A percentile compares a stretch with the other conserved stretches of the same genome.
These are phyloP conservation scores for Wickerhamomyces sp. DNA, from an alignment of 1,139 yeast species.

Conservation along the genomic window DNA sequence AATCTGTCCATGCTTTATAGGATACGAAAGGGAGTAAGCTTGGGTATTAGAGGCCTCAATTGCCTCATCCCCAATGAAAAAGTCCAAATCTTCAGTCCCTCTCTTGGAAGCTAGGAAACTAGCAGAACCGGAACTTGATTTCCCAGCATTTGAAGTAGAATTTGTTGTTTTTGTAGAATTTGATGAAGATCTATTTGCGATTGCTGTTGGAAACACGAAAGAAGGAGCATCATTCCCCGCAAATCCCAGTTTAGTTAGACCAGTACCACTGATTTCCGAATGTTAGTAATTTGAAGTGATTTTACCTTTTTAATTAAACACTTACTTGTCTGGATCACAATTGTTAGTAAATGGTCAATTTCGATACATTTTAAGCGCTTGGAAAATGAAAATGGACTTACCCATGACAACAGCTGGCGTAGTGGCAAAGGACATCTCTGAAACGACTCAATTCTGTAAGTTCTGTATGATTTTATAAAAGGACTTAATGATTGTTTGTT, in stretches of 20 bases:
- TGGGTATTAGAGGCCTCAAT: conserved; percentile 85
- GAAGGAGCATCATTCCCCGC: conserved; percentile 99
- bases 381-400: conserved; percentile 25
- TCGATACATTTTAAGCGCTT: not conserved
- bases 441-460: not conserved
- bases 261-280: conserved; percentile 65
- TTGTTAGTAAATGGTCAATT: conserved; percentile 1
- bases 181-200: conserved; percentile 54
- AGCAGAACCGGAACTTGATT: conserved; percentile 22
- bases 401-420: conserved; percentile 97
- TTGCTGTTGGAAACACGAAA: conserved; percentile 95
- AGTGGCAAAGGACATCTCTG: conserved; percentile 41
- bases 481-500: too few relatives aligned
- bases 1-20: conserved; percentile 95
- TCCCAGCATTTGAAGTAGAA: conserved; percentile 18
- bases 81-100: conserved; percentile 93
- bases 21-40: conserved; percentile 83
- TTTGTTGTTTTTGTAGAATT: conserved; percentile 32
- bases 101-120: conserved; percentile 48
- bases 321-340: conserved; percentile 14
- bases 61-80: conserved; percentile 95
- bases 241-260: conserved; percentile 93
- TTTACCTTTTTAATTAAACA: not conserved
- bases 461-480: too few relatives aligned
- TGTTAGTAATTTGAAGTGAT: conserved; percentile 17